Base-by-base conservation (phyloP, 805 yeast species). In the Myxozyma mucilagina region DNA sequence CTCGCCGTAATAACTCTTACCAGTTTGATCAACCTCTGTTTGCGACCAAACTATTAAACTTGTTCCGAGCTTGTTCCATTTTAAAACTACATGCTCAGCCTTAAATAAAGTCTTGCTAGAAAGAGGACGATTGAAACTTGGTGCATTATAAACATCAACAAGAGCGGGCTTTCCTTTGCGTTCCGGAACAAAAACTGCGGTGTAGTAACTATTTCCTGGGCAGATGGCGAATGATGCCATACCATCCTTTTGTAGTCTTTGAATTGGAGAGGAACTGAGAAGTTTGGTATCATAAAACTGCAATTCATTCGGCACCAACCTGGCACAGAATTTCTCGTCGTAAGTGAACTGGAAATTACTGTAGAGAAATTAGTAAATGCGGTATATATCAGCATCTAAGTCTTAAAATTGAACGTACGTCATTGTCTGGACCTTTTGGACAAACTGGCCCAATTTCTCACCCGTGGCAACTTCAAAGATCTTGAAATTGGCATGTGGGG, bases 1-100 rank as follows among this genome's bases (percentile, higher is more conserved):
- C 78, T 94, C 98, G 68, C 99, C 99, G 73, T 94, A 94, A 78
- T 94, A 94, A 1, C 96, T 87, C 79, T 93, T 87, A 74, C 96
- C 96, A 38, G 96, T 84, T 36, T 94, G 81, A 76, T 94, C 99
- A 68, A 93, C 96, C 76, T 94, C 99, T 32, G 97, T 94, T 49
- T 94, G 88, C 4, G 97, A 96, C 69, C 92, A 82, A 51, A 97
- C 97, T 71, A 96, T 79, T 63, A 93, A 80, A 6, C 97, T 96
- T 62, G 97, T 94, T 62, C 99, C 99, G 65, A 91, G 81, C 39
- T 85, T 82, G 75, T 96, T 94, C 99, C 99, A 94, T 73, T 84
- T 87, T 78, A 94, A 83, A 69, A 84, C 87, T 75, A 97, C 94
- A 67, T 89, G 84, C 73, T 94, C 99, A 53, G 97, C 98, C 77